Evolutionary conservation across 169 alveolate genomes (phyloP).

Genomic region (Eimeria acervulina): DNA sequence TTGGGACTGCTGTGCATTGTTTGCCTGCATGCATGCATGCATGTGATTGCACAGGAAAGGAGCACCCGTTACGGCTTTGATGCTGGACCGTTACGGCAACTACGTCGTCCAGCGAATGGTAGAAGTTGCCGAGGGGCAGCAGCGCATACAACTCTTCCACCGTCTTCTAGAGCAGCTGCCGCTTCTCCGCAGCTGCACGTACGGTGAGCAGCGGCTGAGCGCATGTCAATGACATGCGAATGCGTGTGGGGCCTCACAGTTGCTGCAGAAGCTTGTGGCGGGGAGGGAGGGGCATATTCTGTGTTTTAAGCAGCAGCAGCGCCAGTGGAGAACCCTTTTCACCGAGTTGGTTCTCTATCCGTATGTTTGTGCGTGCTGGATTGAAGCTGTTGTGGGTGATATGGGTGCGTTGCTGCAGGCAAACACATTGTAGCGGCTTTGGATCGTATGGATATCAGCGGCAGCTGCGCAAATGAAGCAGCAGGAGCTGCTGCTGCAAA

Average conservation of each 20-base stretch:
- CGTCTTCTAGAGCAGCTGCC: conserved; percentile 85
- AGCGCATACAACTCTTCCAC: conserved; percentile 82
- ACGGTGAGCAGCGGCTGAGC: background rate
- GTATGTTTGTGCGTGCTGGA: background rate
- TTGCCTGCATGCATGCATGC: background rate
- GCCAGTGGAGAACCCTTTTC: no score
- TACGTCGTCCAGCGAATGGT: conserved; percentile 92
- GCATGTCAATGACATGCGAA: background rate
- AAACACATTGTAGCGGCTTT: conserved; percentile 87
- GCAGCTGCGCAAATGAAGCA: conserved; percentile 3
- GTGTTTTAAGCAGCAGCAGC: conserved; percentile 14
- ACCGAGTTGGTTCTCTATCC: no score
- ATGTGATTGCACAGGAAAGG: background rate
- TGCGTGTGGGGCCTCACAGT: background rate
- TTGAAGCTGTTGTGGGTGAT: background rate
- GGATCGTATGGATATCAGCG: conserved; percentile 78
- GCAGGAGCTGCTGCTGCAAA: background rate
- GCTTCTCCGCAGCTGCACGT: conserved; percentile 84
- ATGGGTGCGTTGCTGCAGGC: conserved; percentile 63
- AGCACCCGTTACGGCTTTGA: conserved; percentile 80
- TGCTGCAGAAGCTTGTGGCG: background rate
- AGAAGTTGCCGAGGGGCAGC: conserved; percentile 85
- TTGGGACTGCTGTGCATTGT: background rate
- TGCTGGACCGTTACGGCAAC: conserved; percentile 93
- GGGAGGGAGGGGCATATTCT: no score